A percentile compares a stretch with the other conserved stretches of the same genome.
Evolutionary conservation across 305 asterid genomes (phyloP).

Genomic region (Coffea humblotiana): DNA sequence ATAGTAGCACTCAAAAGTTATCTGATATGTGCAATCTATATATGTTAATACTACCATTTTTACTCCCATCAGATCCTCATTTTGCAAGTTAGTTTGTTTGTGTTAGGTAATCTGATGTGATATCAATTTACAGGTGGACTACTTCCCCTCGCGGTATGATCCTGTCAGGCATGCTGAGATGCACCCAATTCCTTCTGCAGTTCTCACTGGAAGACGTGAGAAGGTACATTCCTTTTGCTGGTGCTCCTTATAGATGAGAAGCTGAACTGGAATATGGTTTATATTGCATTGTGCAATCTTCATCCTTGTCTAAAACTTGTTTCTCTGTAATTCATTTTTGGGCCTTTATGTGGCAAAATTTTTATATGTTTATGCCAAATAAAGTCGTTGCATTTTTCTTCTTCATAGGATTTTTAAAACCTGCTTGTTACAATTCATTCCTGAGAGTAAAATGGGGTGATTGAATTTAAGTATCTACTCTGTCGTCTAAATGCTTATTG

Average conservation of each 20-base stretch:
- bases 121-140: constrained; percentile 47
- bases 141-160: constrained; percentile 71
- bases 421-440: not conserved
- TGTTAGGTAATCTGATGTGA: constrained; percentile 1
- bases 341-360: too few relatives aligned
- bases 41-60: not conserved
- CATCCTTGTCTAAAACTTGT: not conserved
- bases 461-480: not conserved
- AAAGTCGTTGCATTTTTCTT: not conserved
- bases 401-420: not conserved
- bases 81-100: not conserved
- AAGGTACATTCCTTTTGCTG: constrained; percentile 7
- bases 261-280: not conserved
- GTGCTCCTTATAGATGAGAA: not conserved
- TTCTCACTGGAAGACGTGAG: constrained; percentile 51
- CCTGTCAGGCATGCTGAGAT: constrained; percentile 64
- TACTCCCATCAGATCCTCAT: not conserved
- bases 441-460: not conserved
- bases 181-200: constrained; percentile 47
- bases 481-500: not conserved
- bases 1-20: not conserved
- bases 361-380: not conserved
- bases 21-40: not conserved
- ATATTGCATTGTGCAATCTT: not conserved
- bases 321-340: not conserved